Conservation (phyloP, 805 yeast species). For the Saccharomycopsis sp. region DNA sequence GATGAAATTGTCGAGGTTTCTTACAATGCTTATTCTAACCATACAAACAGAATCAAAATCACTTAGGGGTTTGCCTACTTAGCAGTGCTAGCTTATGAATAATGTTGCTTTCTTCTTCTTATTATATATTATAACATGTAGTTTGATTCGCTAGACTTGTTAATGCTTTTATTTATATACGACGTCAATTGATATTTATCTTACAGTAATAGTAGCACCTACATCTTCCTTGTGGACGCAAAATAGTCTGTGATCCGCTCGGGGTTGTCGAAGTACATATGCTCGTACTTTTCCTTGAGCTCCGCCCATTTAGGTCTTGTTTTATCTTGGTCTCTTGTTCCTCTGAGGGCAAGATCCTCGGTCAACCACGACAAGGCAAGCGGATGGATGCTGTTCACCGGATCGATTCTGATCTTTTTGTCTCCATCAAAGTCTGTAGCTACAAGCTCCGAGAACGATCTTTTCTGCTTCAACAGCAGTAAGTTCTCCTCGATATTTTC, state of each 20-base stretch:
- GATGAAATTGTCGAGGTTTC: conserved; percentile 81
- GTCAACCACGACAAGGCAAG: conserved; percentile 63
- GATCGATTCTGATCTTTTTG: conserved; percentile 33
- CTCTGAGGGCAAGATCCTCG: conserved; percentile 37
- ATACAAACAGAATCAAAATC: conserved; percentile 47
- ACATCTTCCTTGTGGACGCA: conserved; percentile 37
- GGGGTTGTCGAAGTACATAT: conserved; percentile 39
- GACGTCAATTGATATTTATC: neutral
- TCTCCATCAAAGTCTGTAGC: conserved; percentile 25
- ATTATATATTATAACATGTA: too few relatives aligned
- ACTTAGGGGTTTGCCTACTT: neutral
- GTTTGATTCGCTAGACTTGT: too few relatives aligned
- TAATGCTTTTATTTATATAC: neutral
- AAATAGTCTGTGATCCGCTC: conserved; percentile 43
- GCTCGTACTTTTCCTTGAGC: conserved; percentile 34
- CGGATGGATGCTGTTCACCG: conserved; percentile 59
- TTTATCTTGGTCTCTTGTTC: conserved; percentile 49
- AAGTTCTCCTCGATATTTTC: conserved; percentile 25
- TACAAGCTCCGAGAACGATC: conserved; percentile 12
- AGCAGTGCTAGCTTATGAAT: too few relatives aligned
- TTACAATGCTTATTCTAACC: conserved; percentile 78
- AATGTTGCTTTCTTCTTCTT: too few relatives aligned
- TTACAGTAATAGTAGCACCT: neutral
- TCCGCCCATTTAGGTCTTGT: conserved; percentile 54
- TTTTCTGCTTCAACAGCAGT: conserved; percentile 17